Conservation (phyloP, 169 alveolate species). For the Plasmodium cynomolgi region DNA sequence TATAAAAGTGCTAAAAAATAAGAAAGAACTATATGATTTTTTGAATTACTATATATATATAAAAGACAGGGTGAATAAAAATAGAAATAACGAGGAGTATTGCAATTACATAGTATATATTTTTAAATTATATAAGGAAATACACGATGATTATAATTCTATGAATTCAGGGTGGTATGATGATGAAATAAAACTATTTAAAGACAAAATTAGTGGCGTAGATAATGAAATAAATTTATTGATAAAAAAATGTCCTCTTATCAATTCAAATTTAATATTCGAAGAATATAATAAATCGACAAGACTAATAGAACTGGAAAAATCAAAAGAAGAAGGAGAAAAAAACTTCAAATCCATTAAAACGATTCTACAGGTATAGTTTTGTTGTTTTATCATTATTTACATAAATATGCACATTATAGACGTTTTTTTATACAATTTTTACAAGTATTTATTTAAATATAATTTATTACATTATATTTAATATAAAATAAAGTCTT, state of each 20-base stretch:
- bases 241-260: neutral
- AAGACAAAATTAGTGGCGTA: neutral
- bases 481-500: neutral
- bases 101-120: neutral
- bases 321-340: neutral
- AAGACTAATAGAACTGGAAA: neutral
- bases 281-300: neutral
- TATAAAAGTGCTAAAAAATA: neutral
- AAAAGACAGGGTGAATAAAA: too few species aligned
- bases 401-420: neutral
- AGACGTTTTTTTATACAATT: neutral
- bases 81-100: neutral
- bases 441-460: neutral
- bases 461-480: neutral
- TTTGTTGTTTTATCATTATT: neutral
- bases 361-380: neutral
- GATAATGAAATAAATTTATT: neutral
- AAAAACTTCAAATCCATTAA: neutral
- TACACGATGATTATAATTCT: neutral
- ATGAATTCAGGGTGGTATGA: neutral
- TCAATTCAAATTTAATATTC: neutral
- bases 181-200: neutral
- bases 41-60: neutral
- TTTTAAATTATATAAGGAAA: neutral
- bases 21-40: neutral